These are phyloP conservation scores for Phytopythium oedochilum DNA, from an alignment of 352 stramenopile species.

Conservation along the genomic window DNA sequence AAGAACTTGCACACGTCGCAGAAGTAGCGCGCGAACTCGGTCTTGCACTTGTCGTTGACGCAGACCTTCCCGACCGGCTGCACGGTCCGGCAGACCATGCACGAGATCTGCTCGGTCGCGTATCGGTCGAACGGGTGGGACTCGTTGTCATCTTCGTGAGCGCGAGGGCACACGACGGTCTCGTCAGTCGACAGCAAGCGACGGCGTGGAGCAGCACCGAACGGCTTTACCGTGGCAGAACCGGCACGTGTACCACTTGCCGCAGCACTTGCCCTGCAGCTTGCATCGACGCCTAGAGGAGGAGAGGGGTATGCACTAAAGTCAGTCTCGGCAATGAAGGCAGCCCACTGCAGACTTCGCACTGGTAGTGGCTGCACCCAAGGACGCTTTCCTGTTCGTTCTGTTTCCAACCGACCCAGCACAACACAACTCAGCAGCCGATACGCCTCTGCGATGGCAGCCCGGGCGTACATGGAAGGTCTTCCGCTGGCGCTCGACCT, in stretches of 20 bases:
- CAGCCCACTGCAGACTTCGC: constrained; percentile 7
- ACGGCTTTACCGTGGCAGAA: constrained; percentile 81
- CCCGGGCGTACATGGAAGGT: constrained; percentile 53
- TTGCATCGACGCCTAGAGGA: constrained; percentile 61
- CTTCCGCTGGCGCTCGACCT: constrained; percentile 34
- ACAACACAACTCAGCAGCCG: background rate
- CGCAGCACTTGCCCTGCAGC: constrained; percentile 83
- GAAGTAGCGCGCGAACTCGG: constrained; percentile 91
- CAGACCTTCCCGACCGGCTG: constrained; percentile 65
- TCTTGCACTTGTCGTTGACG: constrained; percentile 55
- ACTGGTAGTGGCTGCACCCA: constrained; percentile 88
- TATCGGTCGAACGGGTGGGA: constrained; percentile 93
- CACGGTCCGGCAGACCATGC: constrained; percentile 87
- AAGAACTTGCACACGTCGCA: constrained; percentile 96
- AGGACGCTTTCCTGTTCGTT: constrained; percentile 59
- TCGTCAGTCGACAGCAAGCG: background rate
- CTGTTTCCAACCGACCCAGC: constrained; percentile 11
- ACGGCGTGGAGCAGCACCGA: too few relatives aligned
- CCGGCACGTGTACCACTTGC: constrained; percentile 85
- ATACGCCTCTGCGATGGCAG: background rate
- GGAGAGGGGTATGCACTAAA: too few relatives aligned
- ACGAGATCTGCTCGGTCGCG: constrained; percentile 92
- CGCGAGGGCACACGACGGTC: background rate
- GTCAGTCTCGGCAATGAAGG: too few relatives aligned
- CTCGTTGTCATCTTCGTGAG: constrained; percentile 60